Evolutionary conservation across 1,284 basidiomycete genomes (phyloP).

Genomic region (Gymnopus androsaceus): DNA sequence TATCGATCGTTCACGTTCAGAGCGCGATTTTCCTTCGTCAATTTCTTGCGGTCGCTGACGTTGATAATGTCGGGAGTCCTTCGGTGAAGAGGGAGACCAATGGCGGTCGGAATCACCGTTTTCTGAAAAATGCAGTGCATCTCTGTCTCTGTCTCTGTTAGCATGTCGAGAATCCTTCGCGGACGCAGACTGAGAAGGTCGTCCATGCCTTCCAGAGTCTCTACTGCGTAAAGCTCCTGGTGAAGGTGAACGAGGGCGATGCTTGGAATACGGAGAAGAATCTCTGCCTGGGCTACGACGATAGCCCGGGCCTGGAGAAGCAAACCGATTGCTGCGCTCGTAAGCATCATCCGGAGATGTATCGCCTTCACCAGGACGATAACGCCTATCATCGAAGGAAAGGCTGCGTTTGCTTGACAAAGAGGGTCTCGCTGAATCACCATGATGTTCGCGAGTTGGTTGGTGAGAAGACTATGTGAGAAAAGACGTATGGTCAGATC

Average conservation of each 20-base stretch:
- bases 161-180: conserved; percentile 24
- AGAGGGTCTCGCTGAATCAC: conserved; percentile 30
- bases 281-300: conserved; percentile 29
- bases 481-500: conserved; percentile 13
- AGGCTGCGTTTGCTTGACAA: conserved; percentile 29
- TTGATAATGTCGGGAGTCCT: not conserved
- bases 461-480: conserved; percentile 10
- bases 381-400: conserved; percentile 64
- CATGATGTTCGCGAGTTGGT: conserved; percentile 17
- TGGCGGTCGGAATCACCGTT: conserved; percentile 31
- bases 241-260: conserved; percentile 20
- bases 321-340: conserved; percentile 14
- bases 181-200: conserved; percentile 21
- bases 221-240: conserved; percentile 22
- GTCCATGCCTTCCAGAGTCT: conserved; percentile 14
- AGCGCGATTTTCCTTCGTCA: not conserved
- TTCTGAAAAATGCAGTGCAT: conserved; percentile 25
- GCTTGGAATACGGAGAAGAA: conserved; percentile 18
- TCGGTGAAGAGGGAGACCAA: conserved; percentile 24
- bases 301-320: conserved; percentile 18
- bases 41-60: conserved; percentile 8
- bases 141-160: conserved; percentile 30
- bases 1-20: conserved; percentile 2
- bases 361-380: conserved; percentile 41
- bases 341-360: conserved; percentile 18